phyloP scores from a whole-genome alignment of 73 alveolate species.

The Paramecium pentaurelia region DNA sequence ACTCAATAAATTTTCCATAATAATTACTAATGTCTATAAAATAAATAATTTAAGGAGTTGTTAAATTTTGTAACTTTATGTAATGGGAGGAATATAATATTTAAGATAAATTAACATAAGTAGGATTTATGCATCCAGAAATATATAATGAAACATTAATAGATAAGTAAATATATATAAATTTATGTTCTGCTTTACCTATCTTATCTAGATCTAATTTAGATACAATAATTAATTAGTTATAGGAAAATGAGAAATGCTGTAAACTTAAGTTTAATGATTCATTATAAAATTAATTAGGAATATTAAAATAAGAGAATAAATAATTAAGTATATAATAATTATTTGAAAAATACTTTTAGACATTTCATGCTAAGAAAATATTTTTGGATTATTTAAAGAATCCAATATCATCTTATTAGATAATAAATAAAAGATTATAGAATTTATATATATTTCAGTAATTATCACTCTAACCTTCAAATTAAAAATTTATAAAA shows the following conservation, averaged over 20 bases:
- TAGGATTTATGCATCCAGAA: neutral
- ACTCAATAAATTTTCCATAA: neutral
- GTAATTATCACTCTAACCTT: neutral
- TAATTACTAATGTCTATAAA: neutral
- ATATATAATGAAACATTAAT: neutral
- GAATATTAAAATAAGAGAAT: neutral
- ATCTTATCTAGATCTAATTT: neutral
- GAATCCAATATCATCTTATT: neutral
- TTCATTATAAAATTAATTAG: neutral
- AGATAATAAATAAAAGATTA: neutral
- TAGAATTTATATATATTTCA: neutral
- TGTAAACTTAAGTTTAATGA: neutral
- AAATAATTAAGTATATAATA: neutral
- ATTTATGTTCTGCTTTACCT: neutral
- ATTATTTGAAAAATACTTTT: neutral
- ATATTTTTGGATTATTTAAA: neutral
- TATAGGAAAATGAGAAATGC: neutral
- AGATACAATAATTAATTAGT: neutral
- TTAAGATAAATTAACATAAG: neutral
- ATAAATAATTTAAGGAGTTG: neutral
- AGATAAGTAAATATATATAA: neutral
- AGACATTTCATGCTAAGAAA: neutral
- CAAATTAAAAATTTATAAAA: neutral
- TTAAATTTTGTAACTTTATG: neutral
- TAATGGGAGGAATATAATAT: neutral